These are phyloP conservation scores for Yamadazyma laniorum DNA, from an alignment of 805 yeast species.

Conservation along the genomic window DNA sequence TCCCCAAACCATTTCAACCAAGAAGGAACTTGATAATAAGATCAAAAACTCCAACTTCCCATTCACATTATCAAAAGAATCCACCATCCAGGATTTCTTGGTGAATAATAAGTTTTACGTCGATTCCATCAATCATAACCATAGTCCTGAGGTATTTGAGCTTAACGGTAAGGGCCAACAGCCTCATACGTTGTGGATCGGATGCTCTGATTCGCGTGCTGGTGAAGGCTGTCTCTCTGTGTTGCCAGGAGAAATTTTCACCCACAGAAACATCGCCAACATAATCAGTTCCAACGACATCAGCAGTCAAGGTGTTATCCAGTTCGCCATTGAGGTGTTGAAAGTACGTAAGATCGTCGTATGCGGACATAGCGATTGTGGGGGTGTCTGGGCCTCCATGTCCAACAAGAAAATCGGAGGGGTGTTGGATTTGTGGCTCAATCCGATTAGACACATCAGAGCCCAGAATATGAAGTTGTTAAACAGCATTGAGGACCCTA, in stretches of 20 bases:
- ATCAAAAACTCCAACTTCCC: constrained; percentile 29
- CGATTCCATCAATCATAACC: constrained; percentile 45
- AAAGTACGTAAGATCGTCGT: constrained; percentile 79
- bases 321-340: constrained; percentile 82
- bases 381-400: constrained; percentile 83
- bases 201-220: constrained; percentile 90
- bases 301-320: constrained; percentile 73
- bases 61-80: constrained; percentile 47
- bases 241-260: constrained; percentile 89
- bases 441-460: constrained; percentile 64
- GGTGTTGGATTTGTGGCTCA: constrained; percentile 70
- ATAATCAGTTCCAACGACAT: constrained; percentile 68
- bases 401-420: constrained; percentile 64
- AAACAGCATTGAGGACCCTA: constrained; percentile 46
- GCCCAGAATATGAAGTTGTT: constrained; percentile 55
- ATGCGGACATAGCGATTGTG: constrained; percentile 95
- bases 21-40: constrained; percentile 2
- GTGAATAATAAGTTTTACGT: constrained; percentile 46
- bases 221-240: constrained; percentile 74
- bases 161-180: constrained; percentile 76
- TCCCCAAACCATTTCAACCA: constrained; percentile 6
- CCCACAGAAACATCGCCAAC: constrained; percentile 86
- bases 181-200: constrained; percentile 94
- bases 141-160: constrained; percentile 56
- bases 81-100: constrained; percentile 49